A percentile compares a stretch with the other conserved stretches of the same genome.
Evolutionary conservation across 2,329 filamentous ascomycete genomes (phyloP).

Genomic region (Podosphaera fusca): DNA sequence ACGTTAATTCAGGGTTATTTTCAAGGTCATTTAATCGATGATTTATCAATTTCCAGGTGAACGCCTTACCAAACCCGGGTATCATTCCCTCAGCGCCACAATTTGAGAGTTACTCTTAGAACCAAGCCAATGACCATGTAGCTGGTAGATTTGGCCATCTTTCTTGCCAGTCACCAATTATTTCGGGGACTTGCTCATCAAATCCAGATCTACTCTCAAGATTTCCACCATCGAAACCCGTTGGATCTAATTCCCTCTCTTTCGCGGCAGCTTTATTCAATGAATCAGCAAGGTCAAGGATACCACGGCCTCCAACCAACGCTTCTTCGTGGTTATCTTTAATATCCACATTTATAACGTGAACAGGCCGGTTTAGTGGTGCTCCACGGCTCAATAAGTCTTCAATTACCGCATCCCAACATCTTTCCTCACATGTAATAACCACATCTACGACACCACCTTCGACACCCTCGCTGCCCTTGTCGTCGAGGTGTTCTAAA

Average conservation of each 20-base stretch:
- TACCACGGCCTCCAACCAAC: conserved; percentile 68
- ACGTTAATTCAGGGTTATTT: no score
- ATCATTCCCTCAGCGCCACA: not conserved
- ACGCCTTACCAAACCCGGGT: not conserved
- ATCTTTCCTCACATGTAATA: conserved; percentile 91
- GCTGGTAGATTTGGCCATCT: conserved; percentile 79
- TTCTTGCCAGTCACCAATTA: conserved; percentile 84
- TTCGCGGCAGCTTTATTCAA: conserved; percentile 61
- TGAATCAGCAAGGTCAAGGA: conserved; percentile 69
- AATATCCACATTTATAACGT: conserved; percentile 97
- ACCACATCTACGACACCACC: conserved; percentile 81
- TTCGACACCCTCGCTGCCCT: conserved; percentile 61
- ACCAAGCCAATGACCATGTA: conserved; percentile 88
- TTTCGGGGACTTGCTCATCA: conserved; percentile 80
- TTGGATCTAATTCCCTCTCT: conserved; percentile 41
- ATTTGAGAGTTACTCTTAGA: conserved; percentile 26
- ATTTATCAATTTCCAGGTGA: not conserved
- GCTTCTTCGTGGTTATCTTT: conserved; percentile 97
- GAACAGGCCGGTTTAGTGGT: conserved; percentile 74
- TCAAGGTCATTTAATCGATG: no score
- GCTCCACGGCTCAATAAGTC: conserved; percentile 71
- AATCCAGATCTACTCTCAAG: conserved; percentile 51
- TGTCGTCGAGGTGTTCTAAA: conserved; percentile 50
- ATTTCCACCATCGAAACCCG: conserved; percentile 46
- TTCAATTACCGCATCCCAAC: conserved; percentile 94